phyloP scores from a whole-genome alignment of 2,329 filamentous ascomycete genomes.

The Metarhizium humberi region DNA sequence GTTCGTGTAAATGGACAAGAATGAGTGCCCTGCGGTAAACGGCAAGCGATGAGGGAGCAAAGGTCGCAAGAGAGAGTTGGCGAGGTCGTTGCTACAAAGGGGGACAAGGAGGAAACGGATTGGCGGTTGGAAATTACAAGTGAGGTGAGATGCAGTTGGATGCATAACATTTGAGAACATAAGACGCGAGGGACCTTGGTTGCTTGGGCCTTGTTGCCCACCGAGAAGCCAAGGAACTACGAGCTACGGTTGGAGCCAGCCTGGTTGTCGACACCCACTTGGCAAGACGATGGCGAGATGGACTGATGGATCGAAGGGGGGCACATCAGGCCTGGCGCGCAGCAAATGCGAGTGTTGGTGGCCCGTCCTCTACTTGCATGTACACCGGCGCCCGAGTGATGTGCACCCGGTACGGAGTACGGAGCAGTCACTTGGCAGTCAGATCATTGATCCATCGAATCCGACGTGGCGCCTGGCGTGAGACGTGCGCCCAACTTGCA shows the following conservation, averaged over 20 bases:
- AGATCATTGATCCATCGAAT: too few relatives aligned
- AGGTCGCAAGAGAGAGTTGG: conserved; percentile 7
- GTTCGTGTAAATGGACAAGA: conserved; percentile 1
- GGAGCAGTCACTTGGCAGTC: too few relatives aligned
- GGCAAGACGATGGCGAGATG: background rate
- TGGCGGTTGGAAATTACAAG: conserved; percentile 2
- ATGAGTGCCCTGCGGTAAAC: background rate
- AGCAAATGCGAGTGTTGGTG: too few relatives aligned
- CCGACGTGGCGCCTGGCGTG: too few relatives aligned
- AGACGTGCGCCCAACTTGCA: too few relatives aligned
- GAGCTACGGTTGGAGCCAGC: background rate
- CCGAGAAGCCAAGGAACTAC: background rate
- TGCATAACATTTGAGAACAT: background rate
- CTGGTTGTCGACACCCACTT: background rate
- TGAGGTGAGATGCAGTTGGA: background rate
- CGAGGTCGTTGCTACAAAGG: background rate
- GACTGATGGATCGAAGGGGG: background rate
- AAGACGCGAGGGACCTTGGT: background rate
- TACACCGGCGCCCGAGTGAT: too few relatives aligned
- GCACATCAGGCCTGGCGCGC: background rate
- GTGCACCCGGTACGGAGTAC: background rate
- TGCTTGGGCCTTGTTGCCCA: background rate
- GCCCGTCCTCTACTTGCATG: too few relatives aligned
- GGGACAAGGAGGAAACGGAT: background rate
- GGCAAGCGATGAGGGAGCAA: conserved; percentile 8